Evolutionary conservation across 306 rosid species (phyloP), one percentile per base, ranked within the genome.

Genomic region (Gleditsia sinensis): DNA sequence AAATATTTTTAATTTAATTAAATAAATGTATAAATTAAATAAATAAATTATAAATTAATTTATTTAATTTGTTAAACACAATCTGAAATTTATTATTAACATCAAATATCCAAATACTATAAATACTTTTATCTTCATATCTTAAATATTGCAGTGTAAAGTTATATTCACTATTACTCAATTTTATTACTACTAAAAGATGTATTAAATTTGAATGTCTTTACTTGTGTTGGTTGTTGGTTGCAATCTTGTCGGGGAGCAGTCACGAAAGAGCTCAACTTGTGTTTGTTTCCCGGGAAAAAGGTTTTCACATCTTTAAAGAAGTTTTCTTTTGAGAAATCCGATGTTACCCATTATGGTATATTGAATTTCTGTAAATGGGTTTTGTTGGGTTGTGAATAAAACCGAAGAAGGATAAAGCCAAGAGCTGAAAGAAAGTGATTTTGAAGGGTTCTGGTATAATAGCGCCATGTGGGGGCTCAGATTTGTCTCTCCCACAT

Each of bases 401-500:
- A 65, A 37, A 73, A 45, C 14, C 25, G 5, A 42, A 46, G 68
- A 54, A 54, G 27, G 27, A 11, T 9, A 10, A 14, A 7, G 1
- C 25, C 6, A 61, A 67, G 66, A 61, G 25, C 10, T 49, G 73
- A 73, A 46, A 24, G 73, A 73, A 46, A 24, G 61, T 54, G 74
- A 65, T 32, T 77, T 51, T 59, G 43, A 60, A 81, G 65, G 73
- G 7, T 69, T 55, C 73, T 80, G 20, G 13, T 50, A 65, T 33
- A 17, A 34, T 17, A 62, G 68, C 80, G 80, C 32, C 85, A 78
- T 73, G 83, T 63, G 86, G 74, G 75, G 75, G 51, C 49, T 59
- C 81, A 71, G 75, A 73, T 67, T 59, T 64, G 83, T 33, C 45
- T 75, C 42, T 45, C 71, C 65, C 87, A 86, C 89, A 84, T 84